Base-by-base conservation (phyloP, 208 protist species). In the Leishmania tarentolae region DNA sequence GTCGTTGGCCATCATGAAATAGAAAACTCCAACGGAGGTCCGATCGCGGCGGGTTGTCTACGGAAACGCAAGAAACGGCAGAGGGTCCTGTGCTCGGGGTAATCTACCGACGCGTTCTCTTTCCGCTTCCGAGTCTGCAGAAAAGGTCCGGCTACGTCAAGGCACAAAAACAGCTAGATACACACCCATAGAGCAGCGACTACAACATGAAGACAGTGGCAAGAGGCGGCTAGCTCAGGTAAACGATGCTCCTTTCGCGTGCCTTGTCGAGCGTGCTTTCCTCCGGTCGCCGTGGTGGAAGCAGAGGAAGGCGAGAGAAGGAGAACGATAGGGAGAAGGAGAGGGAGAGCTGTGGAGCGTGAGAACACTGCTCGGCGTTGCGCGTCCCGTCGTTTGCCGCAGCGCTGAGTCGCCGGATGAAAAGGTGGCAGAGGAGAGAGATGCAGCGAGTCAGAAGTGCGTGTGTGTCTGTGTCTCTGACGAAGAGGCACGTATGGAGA, bases 1-100 rank as follows among this genome's bases (percentile, higher is more conserved):
- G 47, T 80, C 76, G 40, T 53, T 66, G 2, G 70, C n/a, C 81
- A 84, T 84, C 50, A 35, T 24, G 19, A 50, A 31, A 77, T 28
- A 77, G 35, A 56, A 42, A 56, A 13, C n/a, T 19, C 11, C 8
- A 31, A 44, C 69, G 28, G 28, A 50, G 13, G 5, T 46, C 40
- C 7, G 37, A 71, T 17, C 9, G 66, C 3, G 17, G 35, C 9
- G 66, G 3, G 40, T 28, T 17, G 42, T 13, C 21, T 15, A 71
- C 3, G 47, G 37, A 80, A 79, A 47, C 24, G 78, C 37, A 80
- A 74, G 70, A 87, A 78, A 31, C 37, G 17, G 53, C 13, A 24
- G 17, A 50, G 21, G 59, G 19, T 46, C 7, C 63, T 42, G 52
- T 59, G 50, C 17, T 50, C 40, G 70, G 71, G 37, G 19, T 13